phyloP scores from a whole-genome alignment of 169 alveolate species.

The Babesia bigemina region DNA sequence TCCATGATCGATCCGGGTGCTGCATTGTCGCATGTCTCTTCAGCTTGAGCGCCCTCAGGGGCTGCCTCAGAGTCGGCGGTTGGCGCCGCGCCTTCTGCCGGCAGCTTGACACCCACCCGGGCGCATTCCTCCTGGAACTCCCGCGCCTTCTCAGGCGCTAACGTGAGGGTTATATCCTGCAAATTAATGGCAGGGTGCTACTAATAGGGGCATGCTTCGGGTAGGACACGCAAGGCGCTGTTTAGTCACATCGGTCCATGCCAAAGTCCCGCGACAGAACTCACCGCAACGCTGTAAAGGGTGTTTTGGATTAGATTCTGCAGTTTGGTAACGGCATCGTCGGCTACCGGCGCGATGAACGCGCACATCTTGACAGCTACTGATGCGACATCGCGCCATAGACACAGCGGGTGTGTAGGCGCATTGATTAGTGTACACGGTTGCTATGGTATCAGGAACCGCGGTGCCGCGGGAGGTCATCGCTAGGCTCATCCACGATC shows the following conservation, averaged over 20 bases:
- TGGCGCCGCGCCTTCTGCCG: conserved; percentile 8
- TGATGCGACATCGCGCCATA: not conserved
- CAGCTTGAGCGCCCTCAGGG: not conserved
- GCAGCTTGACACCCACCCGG: conserved; percentile 24
- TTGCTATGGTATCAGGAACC: not conserved
- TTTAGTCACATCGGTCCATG: not conserved
- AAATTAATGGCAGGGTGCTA: not conserved
- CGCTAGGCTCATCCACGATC: not conserved
- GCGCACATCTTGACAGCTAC: conserved; percentile 26
- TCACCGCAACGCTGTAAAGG: conserved; percentile 59
- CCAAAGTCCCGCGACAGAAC: not conserved
- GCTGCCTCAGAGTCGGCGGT: not conserved
- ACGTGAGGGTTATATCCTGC: conserved; percentile 62
- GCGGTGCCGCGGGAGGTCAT: not conserved
- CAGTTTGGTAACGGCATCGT: conserved; percentile 55
- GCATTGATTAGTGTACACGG: not conserved
- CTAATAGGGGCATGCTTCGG: too few relatives aligned
- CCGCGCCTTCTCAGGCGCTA: conserved; percentile 38
- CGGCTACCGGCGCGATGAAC: conserved; percentile 63
- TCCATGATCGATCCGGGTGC: conserved; percentile 30
- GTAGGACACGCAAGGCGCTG: too few relatives aligned
- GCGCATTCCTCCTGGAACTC: conserved; percentile 30
- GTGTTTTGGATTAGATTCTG: conserved; percentile 67
- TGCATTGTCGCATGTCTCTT: not conserved
- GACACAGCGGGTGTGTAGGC: not conserved